A percentile compares a stretch with the other conserved stretches of the same genome.
These are phyloP conservation scores for Isatis lusitanica DNA, from an alignment of 441 rosid genomes.

Conservation along the genomic window DNA sequence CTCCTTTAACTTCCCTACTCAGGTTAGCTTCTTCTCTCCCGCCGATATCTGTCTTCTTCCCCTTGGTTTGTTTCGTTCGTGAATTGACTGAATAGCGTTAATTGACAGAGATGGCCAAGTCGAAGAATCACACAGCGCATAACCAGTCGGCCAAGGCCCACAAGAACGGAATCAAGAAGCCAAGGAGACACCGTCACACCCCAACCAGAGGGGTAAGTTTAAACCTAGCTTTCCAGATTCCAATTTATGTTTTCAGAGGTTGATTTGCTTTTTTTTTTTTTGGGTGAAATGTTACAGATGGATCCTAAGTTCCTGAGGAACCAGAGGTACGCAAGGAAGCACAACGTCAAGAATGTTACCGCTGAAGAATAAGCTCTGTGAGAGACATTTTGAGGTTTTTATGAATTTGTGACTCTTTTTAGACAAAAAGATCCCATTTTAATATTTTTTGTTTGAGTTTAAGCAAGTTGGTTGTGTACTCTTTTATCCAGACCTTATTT, in stretches of 20 bases:
- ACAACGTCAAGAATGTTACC: conserved; percentile 65
- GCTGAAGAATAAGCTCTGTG: conserved; percentile 51
- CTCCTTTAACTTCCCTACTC: not conserved
- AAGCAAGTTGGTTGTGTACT: not conserved
- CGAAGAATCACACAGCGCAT: conserved; percentile 99
- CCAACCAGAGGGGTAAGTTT: conserved; percentile 82
- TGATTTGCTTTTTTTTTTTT: no score
- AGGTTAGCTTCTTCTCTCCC: not conserved
- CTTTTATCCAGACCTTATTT: not conserved
- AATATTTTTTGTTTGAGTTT: conserved; percentile 30
- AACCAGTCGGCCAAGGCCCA: conserved; percentile 98
- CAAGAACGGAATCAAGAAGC: conserved; percentile 97
- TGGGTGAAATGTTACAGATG: conserved; percentile 52
- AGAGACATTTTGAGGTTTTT: not conserved
- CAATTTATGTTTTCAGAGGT: no score
- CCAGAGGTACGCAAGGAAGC: conserved; percentile 99
- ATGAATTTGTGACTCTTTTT: not conserved
- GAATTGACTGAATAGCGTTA: not conserved
- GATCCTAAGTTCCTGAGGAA: conserved; percentile 98
- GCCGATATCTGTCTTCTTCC: no score
- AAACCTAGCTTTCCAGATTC: no score
- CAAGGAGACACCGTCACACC: conserved; percentile 89
- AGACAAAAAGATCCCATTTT: not conserved
- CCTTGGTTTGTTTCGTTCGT: not conserved
- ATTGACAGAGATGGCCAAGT: conserved; percentile 83